Evolutionary conservation across 805 yeast genomes (phyloP).

Genomic region (Yarrowia osloensis): DNA sequence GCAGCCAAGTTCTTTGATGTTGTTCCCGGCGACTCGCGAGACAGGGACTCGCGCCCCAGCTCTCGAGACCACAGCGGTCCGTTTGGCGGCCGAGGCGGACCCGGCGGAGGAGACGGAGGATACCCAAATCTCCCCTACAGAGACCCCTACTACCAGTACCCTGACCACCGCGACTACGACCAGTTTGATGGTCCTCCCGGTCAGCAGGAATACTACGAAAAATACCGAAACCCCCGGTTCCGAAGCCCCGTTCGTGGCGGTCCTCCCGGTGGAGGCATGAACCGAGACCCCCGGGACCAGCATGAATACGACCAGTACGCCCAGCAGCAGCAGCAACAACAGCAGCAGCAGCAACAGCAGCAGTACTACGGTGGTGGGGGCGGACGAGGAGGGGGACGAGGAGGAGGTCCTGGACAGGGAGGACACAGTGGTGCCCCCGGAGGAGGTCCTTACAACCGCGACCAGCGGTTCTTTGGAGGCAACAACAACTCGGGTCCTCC

Average conservation of each 20-base stretch:
- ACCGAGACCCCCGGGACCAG: slow-evolving; percentile 10
- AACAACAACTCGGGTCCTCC: background rate
- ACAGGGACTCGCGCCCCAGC: slow-evolving; percentile 12
- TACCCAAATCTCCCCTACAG: slow-evolving; percentile 19
- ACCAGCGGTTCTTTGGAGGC: slow-evolving; percentile 24
- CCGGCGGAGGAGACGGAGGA: slow-evolving; percentile 20
- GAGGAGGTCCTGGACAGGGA: slow-evolving; percentile 2
- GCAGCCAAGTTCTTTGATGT: slow-evolving; percentile 29
- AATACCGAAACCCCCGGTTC: slow-evolving; percentile 25
- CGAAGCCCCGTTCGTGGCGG: slow-evolving; percentile 26
- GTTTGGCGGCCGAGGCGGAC: background rate
- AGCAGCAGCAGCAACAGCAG: background rate
- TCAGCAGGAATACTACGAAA: slow-evolving; percentile 22
- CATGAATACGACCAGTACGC: slow-evolving; percentile 20
- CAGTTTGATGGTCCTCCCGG: slow-evolving; percentile 25
- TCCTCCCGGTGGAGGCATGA: background rate
- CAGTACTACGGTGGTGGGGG: background rate
- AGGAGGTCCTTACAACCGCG: slow-evolving; percentile 12
- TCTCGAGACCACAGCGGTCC: slow-evolving; percentile 14
- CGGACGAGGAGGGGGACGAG: slow-evolving; percentile 1
- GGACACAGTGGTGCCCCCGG: background rate
- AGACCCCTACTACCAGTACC: slow-evolving; percentile 29
- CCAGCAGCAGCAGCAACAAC: slow-evolving; percentile 7
- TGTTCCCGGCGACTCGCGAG: slow-evolving; percentile 14
- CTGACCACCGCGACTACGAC: slow-evolving; percentile 21